These are phyloP conservation scores for Fraxinus cuspidata DNA, from an alignment of 257 asterid genomes.

Conservation along the genomic window DNA sequence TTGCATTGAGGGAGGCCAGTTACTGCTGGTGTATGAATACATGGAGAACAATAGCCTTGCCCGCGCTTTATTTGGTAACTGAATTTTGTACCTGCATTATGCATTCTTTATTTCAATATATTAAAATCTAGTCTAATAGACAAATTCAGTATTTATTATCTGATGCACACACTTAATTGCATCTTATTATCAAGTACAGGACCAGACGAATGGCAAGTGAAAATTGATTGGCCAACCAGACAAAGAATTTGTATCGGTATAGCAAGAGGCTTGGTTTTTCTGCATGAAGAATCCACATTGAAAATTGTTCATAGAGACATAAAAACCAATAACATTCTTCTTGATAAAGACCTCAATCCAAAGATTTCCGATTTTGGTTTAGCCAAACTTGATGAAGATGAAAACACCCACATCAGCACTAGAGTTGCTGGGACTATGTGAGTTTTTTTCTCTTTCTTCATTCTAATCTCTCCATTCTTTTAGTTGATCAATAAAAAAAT, in stretches of 20 bases:
- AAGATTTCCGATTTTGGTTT: slow-evolving; percentile 30
- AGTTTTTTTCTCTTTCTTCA: background rate
- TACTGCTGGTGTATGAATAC: slow-evolving; percentile 22
- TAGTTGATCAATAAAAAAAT: background rate
- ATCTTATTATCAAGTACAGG: slow-evolving; percentile 2
- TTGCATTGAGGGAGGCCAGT: slow-evolving; percentile 20
- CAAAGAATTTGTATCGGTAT: slow-evolving; percentile 24
- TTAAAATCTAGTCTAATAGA: too few species aligned
- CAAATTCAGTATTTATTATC: too few species aligned
- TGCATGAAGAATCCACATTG: slow-evolving; percentile 26
- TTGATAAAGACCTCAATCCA: slow-evolving; percentile 16
- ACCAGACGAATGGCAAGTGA: background rate
- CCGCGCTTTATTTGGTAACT: slow-evolving; percentile 24
- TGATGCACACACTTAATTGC: background rate
- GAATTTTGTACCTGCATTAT: background rate
- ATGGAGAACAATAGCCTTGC: slow-evolving; percentile 28
- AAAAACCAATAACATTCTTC: slow-evolving; percentile 16
- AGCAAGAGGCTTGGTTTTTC: slow-evolving; percentile 27
- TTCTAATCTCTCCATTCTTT: background rate
- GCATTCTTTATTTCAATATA: background rate
- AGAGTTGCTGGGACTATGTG: slow-evolving; percentile 28
- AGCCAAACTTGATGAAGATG: slow-evolving; percentile 26
- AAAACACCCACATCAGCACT: slow-evolving; percentile 28
- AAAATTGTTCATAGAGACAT: slow-evolving; percentile 27
- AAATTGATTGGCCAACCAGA: slow-evolving; percentile 22